A percentile compares a stretch with the other conserved stretches of the same genome.
These are phyloP conservation scores for Fusarium dlaminii DNA, from an alignment of 2,329 filamentous ascomycete species.

Conservation along the genomic window DNA sequence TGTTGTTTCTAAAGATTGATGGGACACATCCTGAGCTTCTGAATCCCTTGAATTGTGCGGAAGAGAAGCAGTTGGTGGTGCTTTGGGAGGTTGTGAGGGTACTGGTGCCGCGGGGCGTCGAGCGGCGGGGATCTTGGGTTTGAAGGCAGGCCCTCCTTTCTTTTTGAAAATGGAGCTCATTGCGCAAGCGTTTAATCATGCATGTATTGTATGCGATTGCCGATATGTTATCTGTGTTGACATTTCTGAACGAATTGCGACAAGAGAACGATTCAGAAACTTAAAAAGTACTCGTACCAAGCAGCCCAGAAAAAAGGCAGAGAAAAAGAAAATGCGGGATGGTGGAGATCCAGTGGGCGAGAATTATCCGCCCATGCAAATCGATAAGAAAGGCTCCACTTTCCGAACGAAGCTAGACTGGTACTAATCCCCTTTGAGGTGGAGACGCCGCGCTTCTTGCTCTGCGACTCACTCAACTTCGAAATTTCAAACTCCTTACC, in stretches of 20 bases:
- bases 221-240: conserved; percentile 17
- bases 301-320: conserved; percentile 38
- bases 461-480: conserved; percentile 54
- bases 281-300: conserved; percentile 34
- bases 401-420: conserved; percentile 45
- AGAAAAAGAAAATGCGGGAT: conserved; percentile 47
- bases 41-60: conserved; percentile 22
- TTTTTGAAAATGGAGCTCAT: conserved; percentile 78
- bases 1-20: neutral
- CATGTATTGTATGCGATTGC: conserved; percentile 23
- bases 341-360: conserved; percentile 40
- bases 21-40: conserved; percentile 9
- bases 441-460: conserved; percentile 46
- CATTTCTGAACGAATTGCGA: conserved; percentile 25
- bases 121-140: conserved; percentile 71
- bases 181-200: conserved; percentile 42
- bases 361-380: conserved; percentile 48
- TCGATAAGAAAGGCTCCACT: conserved; percentile 45
- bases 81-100: conserved; percentile 36
- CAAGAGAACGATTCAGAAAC: conserved; percentile 3
- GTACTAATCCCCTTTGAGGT: conserved; percentile 43
- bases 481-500: conserved; percentile 57
- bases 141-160: conserved; percentile 69
- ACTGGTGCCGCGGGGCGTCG: conserved; percentile 58
- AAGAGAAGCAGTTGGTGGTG: conserved; percentile 19